Percentiles rank a stretch among this genome's conserved stretches.
These are phyloP conservation scores for Silene noctiflora DNA, from an alignment of 179 eudicot genomes.

Conservation along the genomic window DNA sequence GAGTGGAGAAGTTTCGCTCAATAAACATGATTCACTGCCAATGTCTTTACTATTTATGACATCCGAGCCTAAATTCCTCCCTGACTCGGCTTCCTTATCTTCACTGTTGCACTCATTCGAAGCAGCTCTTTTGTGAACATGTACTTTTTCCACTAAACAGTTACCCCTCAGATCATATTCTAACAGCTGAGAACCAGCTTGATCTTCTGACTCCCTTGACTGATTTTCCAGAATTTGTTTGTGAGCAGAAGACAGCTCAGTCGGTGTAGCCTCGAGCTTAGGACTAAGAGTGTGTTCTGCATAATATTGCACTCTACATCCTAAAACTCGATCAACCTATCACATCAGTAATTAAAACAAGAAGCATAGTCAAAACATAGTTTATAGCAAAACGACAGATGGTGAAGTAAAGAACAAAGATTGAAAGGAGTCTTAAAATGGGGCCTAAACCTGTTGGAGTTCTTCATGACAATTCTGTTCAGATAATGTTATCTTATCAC, in stretches of 20 bases:
- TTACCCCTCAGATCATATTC: slow-evolving; percentile 29
- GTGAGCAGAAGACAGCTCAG: slow-evolving; percentile 30
- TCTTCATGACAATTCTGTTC: slow-evolving; percentile 37
- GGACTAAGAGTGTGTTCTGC: slow-evolving; percentile 25
- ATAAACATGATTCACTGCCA: slow-evolving; percentile 21
- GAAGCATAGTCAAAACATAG: slow-evolving; percentile 9
- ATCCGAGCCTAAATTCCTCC: slow-evolving; percentile 29
- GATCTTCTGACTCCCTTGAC: slow-evolving; percentile 32
- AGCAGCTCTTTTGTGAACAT: slow-evolving; percentile 37
- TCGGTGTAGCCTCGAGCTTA: slow-evolving; percentile 27
- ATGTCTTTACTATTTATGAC: slow-evolving; percentile 23
- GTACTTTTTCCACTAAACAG: slow-evolving; percentile 34
- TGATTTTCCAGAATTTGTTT: slow-evolving; percentile 30
- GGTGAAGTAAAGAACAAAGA: not conserved
- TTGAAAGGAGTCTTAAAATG: slow-evolving; percentile 4
- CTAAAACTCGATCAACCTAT: slow-evolving; percentile 92
- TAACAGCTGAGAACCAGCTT: slow-evolving; percentile 31
- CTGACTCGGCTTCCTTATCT: slow-evolving; percentile 30
- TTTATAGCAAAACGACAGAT: slow-evolving; percentile 9
- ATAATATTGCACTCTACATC: slow-evolving; percentile 65
- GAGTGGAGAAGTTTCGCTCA: slow-evolving; percentile 27
- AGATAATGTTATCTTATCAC: slow-evolving; percentile 23
- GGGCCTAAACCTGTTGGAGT: slow-evolving; percentile 50
- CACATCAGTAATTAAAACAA: slow-evolving; percentile 19
- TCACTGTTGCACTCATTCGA: slow-evolving; percentile 43